Conservation (phyloP, 2,329 filamentous ascomycete genomes). For the Fusarium sp. region DNA sequence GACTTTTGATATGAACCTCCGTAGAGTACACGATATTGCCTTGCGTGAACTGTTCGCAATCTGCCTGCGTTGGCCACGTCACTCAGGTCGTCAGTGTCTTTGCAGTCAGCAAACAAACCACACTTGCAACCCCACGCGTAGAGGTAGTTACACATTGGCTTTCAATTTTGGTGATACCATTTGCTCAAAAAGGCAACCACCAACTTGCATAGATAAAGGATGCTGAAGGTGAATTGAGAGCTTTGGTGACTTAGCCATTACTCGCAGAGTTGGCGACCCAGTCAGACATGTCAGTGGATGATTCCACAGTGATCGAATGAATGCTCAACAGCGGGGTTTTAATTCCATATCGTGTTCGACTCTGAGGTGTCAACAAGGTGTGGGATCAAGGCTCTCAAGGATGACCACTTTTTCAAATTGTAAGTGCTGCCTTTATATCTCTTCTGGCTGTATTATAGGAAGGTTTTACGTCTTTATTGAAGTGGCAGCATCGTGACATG, state of each 20-base stretch:
- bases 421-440: neutral
- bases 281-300: neutral
- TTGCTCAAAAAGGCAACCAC: neutral
- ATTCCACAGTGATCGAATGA: neutral
- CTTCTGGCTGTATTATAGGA: neutral
- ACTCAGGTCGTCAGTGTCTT: neutral
- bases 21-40: neutral
- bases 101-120: neutral
- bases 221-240: neutral
- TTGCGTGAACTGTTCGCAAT: neutral
- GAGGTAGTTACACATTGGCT: neutral
- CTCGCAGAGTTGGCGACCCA: neutral
- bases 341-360: neutral
- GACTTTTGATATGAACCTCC: too few species aligned
- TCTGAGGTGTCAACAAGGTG: neutral
- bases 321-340: neutral
- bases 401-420: rapidly evolving
- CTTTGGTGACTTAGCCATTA: too few species aligned
- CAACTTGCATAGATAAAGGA: neutral
- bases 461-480: neutral
- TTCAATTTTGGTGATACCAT: neutral
- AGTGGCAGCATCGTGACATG: neutral
- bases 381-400: rapidly evolving
- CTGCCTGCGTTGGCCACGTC: neutral
- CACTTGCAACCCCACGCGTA: neutral